Conservation (phyloP, 371 early-diverging fungal genomes). For the Phascolomyces articulosus region DNA sequence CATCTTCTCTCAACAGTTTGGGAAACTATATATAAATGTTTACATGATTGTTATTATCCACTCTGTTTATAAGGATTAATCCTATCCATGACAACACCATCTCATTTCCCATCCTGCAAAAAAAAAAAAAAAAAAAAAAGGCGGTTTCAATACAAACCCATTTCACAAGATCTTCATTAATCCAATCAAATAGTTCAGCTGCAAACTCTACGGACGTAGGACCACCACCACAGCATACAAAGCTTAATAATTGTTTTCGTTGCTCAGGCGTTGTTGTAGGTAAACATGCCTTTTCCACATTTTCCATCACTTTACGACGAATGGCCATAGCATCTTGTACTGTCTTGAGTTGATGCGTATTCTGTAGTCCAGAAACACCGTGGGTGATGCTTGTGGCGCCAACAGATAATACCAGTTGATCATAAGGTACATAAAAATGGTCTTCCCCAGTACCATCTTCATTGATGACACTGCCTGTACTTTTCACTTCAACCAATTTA, state of each 20-base stretch:
- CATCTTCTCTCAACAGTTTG: constrained; percentile 64
- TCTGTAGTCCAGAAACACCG: constrained; percentile 79
- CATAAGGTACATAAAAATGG: constrained; percentile 71
- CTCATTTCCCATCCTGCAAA: neutral
- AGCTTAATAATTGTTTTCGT: constrained; percentile 72
- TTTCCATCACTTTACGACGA: constrained; percentile 66
- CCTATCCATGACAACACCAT: too few relatives aligned
- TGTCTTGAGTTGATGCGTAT: constrained; percentile 71
- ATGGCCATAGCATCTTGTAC: constrained; percentile 76
- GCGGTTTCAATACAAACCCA: constrained; percentile 42
- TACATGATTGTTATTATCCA: too few relatives aligned
- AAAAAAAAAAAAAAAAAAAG: neutral
- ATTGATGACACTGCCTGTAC: neutral
- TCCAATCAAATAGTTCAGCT: constrained; percentile 81
- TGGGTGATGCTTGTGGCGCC: constrained; percentile 84
- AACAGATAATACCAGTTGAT: constrained; percentile 81
- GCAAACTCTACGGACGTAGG: constrained; percentile 22
- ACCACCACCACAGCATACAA: constrained; percentile 21
- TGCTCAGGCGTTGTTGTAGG: constrained; percentile 79
- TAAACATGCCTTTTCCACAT: constrained; percentile 83
- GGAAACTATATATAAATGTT: constrained; percentile 51
- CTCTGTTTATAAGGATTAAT: too few relatives aligned
- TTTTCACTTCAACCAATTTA: constrained; percentile 50
- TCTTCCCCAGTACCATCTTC: constrained; percentile 26
- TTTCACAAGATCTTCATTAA: constrained; percentile 78